Evolutionary conservation across 2,329 filamentous ascomycete genomes (phyloP), one percentile per base, ranked within the genome.

Genomic region (Cladosporium austrohemisphaericum): DNA sequence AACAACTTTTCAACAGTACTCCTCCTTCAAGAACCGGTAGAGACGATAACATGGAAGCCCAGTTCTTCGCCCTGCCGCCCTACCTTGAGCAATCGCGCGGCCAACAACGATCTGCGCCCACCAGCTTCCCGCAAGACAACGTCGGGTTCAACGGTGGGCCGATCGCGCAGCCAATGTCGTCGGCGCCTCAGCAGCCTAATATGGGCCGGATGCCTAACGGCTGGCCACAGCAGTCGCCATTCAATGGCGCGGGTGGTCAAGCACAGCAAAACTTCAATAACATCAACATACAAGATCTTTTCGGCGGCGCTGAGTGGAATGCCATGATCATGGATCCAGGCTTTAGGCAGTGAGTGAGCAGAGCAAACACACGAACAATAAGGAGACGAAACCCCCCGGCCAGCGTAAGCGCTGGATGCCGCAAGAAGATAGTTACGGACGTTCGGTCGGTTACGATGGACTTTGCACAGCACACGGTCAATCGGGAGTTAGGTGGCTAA

Each of bases 11-110:
- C 25, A 37, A 47, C 26, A 48, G 26, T 28, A 41, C 47, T 52
- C n/a, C 52, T 3, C 33, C 44, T 3, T 47, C 44, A 16, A 55
- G 28, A 8, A 44, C 54, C 7, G 57, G 57, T 19, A 49, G 53
- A 5, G 59, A 62, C 54, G 82, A 84, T 55, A 83, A 85, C 47
- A 79, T 87, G 43, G 86, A 90, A 60, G 85, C 84, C 14, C 85
- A 89, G 55, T 73, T 90, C 10, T 80, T 88, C 51, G 83, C 85
- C 1, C 74, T 88, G 29, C 84, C 85, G 13, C 80, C 84, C 29
- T 91, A 88, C 60, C 72, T 89, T 57, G 78, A 86, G 68, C 79
- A 83, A 38, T 44, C 40, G 5, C 40, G 41, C 10, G 63, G 71
- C 57, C 62, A 58, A 20, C 60, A 37, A 43, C 59, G 49, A 50